Conservation (phyloP, 2,329 filamentous ascomycete species). For the Colletotrichum cereale region DNA sequence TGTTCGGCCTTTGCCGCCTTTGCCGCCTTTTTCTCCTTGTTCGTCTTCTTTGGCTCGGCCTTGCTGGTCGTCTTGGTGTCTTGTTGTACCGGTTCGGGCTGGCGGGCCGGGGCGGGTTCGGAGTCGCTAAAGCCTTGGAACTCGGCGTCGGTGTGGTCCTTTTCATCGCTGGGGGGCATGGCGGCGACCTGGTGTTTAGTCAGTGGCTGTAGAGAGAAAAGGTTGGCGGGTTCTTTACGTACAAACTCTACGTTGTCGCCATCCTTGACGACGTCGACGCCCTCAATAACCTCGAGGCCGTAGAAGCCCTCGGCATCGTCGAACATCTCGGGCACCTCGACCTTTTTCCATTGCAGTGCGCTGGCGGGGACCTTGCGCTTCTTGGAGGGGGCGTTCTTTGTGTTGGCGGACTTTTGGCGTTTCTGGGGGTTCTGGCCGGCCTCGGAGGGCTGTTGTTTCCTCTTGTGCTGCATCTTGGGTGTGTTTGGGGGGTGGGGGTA, state of each 20-base stretch:
- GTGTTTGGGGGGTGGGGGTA: background rate
- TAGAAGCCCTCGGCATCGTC: slow-evolving; percentile 96
- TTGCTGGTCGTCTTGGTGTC: slow-evolving; percentile 48
- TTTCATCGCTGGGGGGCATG: slow-evolving; percentile 34
- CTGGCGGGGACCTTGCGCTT: slow-evolving; percentile 58
- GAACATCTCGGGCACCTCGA: slow-evolving; percentile 80
- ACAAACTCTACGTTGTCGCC: slow-evolving; percentile 71
- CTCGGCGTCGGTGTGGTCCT: slow-evolving; percentile 61
- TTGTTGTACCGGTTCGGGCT: slow-evolving; percentile 45
- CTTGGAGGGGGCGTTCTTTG: slow-evolving; percentile 43
- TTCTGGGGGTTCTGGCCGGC: slow-evolving; percentile 30
- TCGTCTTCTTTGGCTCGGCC: slow-evolving; percentile 45
- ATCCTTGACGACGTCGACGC: slow-evolving; percentile 84
- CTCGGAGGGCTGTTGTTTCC: slow-evolving; percentile 34
- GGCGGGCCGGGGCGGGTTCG: slow-evolving; percentile 46
- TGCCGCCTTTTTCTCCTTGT: slow-evolving; percentile 45
- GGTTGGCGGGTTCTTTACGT: slow-evolving; percentile 36
- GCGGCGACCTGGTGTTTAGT: background rate
- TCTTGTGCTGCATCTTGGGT: slow-evolving; percentile 34
- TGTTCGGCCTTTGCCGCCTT: slow-evolving; percentile 52
- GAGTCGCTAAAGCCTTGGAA: slow-evolving; percentile 76
- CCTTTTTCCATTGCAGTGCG: slow-evolving; percentile 68
- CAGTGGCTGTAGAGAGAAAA: background rate
- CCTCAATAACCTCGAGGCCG: slow-evolving; percentile 90
- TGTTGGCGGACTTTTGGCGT: slow-evolving; percentile 36